Base-by-base conservation (phyloP, 352 stramenopile genomes). In the Phytopythium mirpurense region DNA sequence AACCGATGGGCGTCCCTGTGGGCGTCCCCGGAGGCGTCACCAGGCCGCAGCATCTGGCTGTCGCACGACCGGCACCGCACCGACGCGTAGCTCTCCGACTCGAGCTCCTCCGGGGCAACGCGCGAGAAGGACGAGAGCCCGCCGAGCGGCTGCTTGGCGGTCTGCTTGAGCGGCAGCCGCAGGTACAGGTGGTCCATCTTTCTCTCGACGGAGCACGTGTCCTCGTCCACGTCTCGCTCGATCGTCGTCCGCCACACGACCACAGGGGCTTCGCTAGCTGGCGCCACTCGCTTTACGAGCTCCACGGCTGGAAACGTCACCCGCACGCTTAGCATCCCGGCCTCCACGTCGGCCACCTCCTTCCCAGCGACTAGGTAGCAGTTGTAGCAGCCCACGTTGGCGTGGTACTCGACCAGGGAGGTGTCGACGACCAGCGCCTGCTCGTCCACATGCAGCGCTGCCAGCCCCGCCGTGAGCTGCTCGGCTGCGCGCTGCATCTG, bases 321-420 rank as follows among this genome's bases (percentile, higher is more conserved):
- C 12, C 51, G 56, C 34, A 89, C 54, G 1, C 35, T 16, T 18
- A 86, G 40, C 9, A 48, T 40, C 15, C 42, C 58, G n/a, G 63
- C 59, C 12, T 77, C 57, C 3, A 74, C 54, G 3, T 19, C 51
- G 5, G 59, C 59, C 29, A 56, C n/a, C 21, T 60, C n/a, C n/a
- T n/a, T 8, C n/a, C 37, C 1, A 18, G 19, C 8, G n/a, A 26
- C 62, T 38, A 93, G 41, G 54, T 86, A 90, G 52, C 76, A 87
- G 54, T 90, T 74, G 44, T 93, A 93, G 54, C 80, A 90, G 34
- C 78, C 80, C 37, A 93, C 90, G 49, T 93, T 91, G 27, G 70
- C 74, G 29, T 93, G 77, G 26, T 86, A 91, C 60, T 93, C 83
- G 19, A 91, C 65, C 29, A 89, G 21, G 26, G 59, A 81, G 32